Evolutionary conservation across 768 basidiomycete species (phyloP).

Genomic region (Suillus hirtellus): DNA sequence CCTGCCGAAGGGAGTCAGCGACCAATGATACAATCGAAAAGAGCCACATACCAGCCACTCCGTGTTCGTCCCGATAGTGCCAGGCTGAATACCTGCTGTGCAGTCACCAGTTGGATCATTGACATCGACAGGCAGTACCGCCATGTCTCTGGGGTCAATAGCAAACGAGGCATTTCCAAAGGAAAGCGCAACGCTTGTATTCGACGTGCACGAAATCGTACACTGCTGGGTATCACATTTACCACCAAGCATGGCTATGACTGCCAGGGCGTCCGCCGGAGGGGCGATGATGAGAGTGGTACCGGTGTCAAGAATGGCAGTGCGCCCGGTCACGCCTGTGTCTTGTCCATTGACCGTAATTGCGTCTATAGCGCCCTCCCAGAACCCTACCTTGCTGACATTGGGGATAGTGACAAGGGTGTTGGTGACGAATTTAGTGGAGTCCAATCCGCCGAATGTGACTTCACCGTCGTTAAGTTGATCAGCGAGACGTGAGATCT

Average conservation of each 20-base stretch:
- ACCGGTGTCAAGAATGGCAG: constrained; percentile 63
- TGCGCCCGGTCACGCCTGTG: constrained; percentile 56
- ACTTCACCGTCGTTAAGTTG: constrained; percentile 69
- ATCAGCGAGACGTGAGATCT: constrained; percentile 74
- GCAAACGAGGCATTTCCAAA: constrained; percentile 60
- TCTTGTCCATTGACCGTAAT: constrained; percentile 59
- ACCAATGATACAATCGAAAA: background rate
- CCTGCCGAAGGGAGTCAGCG: constrained; percentile 20
- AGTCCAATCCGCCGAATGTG: constrained; percentile 78
- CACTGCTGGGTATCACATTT: constrained; percentile 48
- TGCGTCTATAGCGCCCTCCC: constrained; percentile 69
- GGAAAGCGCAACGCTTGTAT: constrained; percentile 50
- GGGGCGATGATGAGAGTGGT: constrained; percentile 47
- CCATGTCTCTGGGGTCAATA: constrained; percentile 68
- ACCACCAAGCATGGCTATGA: constrained; percentile 64
- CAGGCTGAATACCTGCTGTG: constrained; percentile 66
- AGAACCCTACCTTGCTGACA: constrained; percentile 71
- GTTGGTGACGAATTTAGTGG: constrained; percentile 59
- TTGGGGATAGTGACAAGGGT: constrained; percentile 64
- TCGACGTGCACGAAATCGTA: constrained; percentile 67
- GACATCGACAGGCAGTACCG: constrained; percentile 52
- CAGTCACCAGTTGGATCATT: constrained; percentile 62
- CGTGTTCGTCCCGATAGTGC: constrained; percentile 54
- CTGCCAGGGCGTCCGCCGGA: constrained; percentile 48
- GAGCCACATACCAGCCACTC: constrained; percentile 65